Conservation (phyloP, 352 stramenopile species). For the Globisporangium splendens region DNA sequence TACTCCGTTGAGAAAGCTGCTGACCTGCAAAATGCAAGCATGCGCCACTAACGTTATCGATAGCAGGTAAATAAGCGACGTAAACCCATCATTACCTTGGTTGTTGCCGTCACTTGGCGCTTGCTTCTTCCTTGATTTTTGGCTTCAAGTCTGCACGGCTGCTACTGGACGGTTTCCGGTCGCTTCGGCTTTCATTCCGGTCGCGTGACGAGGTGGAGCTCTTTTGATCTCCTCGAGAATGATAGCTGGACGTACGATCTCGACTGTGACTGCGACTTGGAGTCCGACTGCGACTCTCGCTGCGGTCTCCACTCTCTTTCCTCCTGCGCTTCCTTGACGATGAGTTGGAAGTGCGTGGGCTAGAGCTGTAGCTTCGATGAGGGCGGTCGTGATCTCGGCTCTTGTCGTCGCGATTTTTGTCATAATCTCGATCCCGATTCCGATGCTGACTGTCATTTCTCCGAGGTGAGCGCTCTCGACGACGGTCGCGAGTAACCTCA, state of each 20-base stretch:
- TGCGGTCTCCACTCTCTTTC: conserved; percentile 26
- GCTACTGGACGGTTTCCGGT: conserved; percentile 3
- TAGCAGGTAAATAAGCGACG: not conserved
- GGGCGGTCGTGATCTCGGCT: conserved; percentile 23
- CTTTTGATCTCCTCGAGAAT: conserved; percentile 6
- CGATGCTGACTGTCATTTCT: conserved; percentile 11
- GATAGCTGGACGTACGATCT: conserved; percentile 17
- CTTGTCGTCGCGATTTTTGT: conserved; percentile 11
- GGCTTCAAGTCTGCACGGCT: conserved; percentile 1
- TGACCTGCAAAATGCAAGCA: no score
- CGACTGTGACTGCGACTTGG: conserved; percentile 43
- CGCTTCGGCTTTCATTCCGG: conserved; percentile 5
- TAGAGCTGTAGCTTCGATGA: conserved; percentile 34
- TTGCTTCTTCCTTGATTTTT: conserved; percentile 14
- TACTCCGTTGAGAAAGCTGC: no score
- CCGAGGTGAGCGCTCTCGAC: conserved; percentile 13
- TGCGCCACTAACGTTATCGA: no score
- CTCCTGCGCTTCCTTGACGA: conserved; percentile 39
- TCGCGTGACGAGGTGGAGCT: conserved; percentile 13
- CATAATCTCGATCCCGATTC: conserved; percentile 27
- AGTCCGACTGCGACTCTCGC: conserved; percentile 36
- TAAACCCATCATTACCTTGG: not conserved
- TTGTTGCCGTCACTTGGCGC: conserved; percentile 2
- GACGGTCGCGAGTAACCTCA: conserved; percentile 7
- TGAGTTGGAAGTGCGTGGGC: conserved; percentile 20